Evolutionary conservation across 208 protist genomes (phyloP).

Genomic region (Leishmania turanica): DNA sequence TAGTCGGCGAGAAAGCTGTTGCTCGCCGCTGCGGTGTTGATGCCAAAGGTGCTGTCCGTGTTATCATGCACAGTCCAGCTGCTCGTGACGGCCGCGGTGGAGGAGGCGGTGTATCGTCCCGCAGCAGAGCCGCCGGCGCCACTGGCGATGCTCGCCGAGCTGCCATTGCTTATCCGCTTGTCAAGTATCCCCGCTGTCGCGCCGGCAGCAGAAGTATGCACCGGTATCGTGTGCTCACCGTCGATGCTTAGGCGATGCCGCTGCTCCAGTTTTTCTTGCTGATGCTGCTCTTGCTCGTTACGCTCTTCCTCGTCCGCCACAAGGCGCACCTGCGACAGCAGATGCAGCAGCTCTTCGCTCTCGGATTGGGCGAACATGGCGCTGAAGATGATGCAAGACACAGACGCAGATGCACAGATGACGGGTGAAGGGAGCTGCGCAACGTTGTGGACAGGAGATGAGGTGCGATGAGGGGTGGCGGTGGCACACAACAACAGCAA

Average conservation of each 20-base stretch:
- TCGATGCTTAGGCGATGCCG: not conserved
- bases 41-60: not conserved
- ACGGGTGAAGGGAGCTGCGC: not conserved
- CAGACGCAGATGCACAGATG: not conserved
- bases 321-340: conserved; percentile 33
- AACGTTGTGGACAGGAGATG: no score
- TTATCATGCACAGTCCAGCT: conserved; percentile 29
- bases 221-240: not conserved
- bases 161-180: conserved; percentile 1
- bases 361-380: conserved; percentile 35
- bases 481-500: not conserved
- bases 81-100: conserved; percentile 15
- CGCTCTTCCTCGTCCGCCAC: conserved; percentile 23
- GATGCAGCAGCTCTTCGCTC: conserved; percentile 35
- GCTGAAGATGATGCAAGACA: not conserved
- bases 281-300: conserved; percentile 5
- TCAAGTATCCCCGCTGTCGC: not conserved
- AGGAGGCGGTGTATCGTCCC: conserved; percentile 28
- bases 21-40: conserved; percentile 1
- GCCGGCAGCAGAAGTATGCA: not conserved
- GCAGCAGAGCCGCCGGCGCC: not conserved
- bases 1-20: not conserved
- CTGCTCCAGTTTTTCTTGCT: conserved; percentile 6
- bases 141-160: conserved; percentile 1
- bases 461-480: no score